Conservation (phyloP, 2,329 filamentous ascomycete species). For the Scedosporium dehoogii region DNA sequence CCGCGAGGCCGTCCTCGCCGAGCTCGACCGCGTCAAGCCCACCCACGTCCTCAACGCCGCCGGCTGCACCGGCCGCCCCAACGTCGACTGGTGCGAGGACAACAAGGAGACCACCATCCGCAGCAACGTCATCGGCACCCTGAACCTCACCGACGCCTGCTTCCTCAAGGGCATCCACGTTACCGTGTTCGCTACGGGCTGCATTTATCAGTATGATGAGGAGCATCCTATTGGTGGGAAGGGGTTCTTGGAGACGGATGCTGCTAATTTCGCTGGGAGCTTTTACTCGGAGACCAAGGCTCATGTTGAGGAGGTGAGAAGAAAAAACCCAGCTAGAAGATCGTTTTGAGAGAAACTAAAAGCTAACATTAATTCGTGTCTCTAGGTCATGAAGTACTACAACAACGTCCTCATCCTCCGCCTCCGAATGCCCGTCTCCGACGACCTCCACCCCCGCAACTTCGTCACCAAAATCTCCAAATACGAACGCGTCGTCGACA, state of each 20-base stretch:
- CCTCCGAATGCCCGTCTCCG: constrained; percentile 59
- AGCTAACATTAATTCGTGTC: neutral
- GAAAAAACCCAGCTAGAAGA: no score
- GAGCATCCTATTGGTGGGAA: constrained; percentile 48
- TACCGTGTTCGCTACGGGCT: constrained; percentile 59
- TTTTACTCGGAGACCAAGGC: constrained; percentile 61
- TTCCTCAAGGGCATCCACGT: constrained; percentile 48
- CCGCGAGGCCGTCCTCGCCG: constrained; percentile 42
- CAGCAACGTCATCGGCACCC: constrained; percentile 55
- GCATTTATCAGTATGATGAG: constrained; percentile 56
- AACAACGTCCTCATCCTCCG: constrained; percentile 52
- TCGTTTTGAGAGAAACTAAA: neutral
- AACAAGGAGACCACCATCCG: constrained; percentile 58
- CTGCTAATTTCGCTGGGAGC: constrained; percentile 54
- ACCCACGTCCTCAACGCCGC: constrained; percentile 59
- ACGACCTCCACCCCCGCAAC: constrained; percentile 55
- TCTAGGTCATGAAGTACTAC: constrained; percentile 51
- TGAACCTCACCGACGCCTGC: constrained; percentile 55
- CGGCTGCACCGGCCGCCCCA: constrained; percentile 56
- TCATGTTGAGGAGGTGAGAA: constrained; percentile 49
- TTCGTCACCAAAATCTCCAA: constrained; percentile 60
- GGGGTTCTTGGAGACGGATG: constrained; percentile 52
- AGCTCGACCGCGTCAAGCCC: constrained; percentile 49
- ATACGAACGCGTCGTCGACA: constrained; percentile 56
- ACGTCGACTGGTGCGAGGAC: constrained; percentile 64